phyloP scores from a whole-genome alignment of 257 asterid species.

The Capsicum chinense region DNA sequence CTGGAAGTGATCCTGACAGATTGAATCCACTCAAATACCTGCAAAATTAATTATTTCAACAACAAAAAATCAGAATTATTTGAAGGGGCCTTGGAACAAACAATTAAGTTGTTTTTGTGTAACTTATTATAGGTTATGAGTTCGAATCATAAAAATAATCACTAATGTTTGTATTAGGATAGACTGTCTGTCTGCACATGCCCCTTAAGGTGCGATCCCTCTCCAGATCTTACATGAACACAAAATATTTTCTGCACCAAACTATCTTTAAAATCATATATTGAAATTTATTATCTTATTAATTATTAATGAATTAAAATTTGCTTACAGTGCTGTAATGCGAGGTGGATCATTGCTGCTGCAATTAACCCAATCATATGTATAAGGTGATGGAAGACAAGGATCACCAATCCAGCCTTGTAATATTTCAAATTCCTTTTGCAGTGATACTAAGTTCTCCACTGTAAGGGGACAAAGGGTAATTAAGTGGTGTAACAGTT shows the following conservation, averaged over 20 bases:
- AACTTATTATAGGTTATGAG: background rate
- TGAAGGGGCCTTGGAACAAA: background rate
- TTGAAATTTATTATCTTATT: no score
- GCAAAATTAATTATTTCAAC: background rate
- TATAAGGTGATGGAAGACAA: constrained; percentile 65
- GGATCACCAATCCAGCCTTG: constrained; percentile 71
- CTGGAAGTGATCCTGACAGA: constrained; percentile 47
- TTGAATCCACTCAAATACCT: constrained; percentile 43
- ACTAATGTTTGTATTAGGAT: background rate
- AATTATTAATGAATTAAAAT: background rate
- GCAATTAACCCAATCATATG: constrained; percentile 77
- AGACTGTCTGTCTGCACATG: no score
- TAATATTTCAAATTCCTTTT: constrained; percentile 40
- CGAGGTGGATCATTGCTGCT: constrained; percentile 57
- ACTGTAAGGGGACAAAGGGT: constrained; percentile 35
- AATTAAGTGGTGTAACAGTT: no score
- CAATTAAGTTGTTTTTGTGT: background rate
- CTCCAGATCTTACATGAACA: no score
- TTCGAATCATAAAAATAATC: fast-evolving
- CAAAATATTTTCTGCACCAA: no score
- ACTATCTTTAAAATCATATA: no score
- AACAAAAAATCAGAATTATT: background rate
- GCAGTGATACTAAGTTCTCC: constrained; percentile 48
- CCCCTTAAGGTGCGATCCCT: no score
- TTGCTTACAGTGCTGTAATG: constrained; percentile 63